Conservation (phyloP, 805 yeast species). For the Debaryomyces tyrocola region DNA sequence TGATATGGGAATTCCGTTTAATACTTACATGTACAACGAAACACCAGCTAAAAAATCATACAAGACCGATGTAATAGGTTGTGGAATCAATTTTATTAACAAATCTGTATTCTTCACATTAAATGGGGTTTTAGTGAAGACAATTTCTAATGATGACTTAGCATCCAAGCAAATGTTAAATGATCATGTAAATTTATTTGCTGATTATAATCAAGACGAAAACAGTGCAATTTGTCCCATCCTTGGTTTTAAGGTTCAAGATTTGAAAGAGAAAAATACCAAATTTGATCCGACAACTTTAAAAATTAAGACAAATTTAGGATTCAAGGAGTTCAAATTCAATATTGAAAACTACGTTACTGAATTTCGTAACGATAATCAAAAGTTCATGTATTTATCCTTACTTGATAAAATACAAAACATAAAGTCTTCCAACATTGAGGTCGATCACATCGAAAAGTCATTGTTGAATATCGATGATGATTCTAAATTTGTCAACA, state of each 20-base stretch:
- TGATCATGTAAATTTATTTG: conserved; percentile 19
- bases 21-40: conserved; percentile 20
- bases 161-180: conserved; percentile 15
- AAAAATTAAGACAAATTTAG: conserved; percentile 54
- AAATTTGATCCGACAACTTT: conserved; percentile 17
- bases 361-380: conserved; percentile 38
- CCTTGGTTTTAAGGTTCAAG: conserved; percentile 31
- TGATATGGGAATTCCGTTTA: conserved; percentile 37
- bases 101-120: conserved; percentile 72
- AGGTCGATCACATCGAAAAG: conserved; percentile 14
- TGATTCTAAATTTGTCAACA: conserved; percentile 27
- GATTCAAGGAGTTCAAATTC: conserved; percentile 55
- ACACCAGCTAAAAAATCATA: conserved; percentile 9
- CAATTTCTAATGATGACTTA: conserved; percentile 25
- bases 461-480: conserved; percentile 23
- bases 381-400: conserved; percentile 17
- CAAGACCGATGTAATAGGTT: conserved; percentile 66
- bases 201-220: conserved; percentile 25
- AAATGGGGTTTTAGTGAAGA: conserved; percentile 59
- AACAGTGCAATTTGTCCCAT: conserved; percentile 29
- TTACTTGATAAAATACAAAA: conserved; percentile 19
- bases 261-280: conserved; percentile 30
- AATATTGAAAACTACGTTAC: conserved; percentile 58
- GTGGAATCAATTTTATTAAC: conserved; percentile 73
- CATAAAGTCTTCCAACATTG: conserved; percentile 1